Percentiles rank a stretch among this genome's conserved stretches.
Conservation (phyloP, 352 stramenopile species). For the Pythium monospermum region DNA sequence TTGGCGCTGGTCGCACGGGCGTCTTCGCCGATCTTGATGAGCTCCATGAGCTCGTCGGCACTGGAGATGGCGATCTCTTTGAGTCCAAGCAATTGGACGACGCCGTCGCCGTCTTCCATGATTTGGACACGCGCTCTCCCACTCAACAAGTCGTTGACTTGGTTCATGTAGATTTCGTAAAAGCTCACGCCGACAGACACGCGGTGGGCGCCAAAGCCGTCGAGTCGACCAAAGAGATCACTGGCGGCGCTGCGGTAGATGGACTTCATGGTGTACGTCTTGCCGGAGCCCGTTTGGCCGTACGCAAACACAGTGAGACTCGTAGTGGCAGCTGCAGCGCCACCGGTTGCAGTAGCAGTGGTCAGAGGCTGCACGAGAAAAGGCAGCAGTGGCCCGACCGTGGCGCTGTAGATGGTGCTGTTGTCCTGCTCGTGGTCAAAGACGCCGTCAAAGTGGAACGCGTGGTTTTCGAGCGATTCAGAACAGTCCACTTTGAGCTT, state of each 20-base stretch:
- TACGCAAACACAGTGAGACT: slow-evolving; percentile 95
- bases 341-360: no score
- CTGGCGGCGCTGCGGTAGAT: slow-evolving; percentile 56
- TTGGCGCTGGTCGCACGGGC: slow-evolving; percentile 93
- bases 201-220: background rate
- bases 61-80: slow-evolving; percentile 75
- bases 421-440: slow-evolving; percentile 92
- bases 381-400: slow-evolving; percentile 52
- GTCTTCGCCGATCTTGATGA: slow-evolving; percentile 87
- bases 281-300: slow-evolving; percentile 93
- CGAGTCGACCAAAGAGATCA: slow-evolving; percentile 54
- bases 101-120: slow-evolving; percentile 90
- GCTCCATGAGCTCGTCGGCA: slow-evolving; percentile 83
- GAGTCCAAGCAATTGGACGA: slow-evolving; percentile 91
- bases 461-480: slow-evolving; percentile 62
- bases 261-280: slow-evolving; percentile 93
- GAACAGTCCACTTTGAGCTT: slow-evolving; percentile 71
- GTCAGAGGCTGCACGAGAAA: slow-evolving; percentile 26
- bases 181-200: slow-evolving; percentile 87
- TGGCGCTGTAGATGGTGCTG: slow-evolving; percentile 85
- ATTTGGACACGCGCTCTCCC: slow-evolving; percentile 82
- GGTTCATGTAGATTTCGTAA: slow-evolving; percentile 97
- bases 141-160: slow-evolving; percentile 93
- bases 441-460: slow-evolving; percentile 72
- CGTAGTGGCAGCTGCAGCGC: slow-evolving; percentile 14